Percentiles rank a stretch among this genome's conserved stretches.
phyloP scores from a whole-genome alignment of 441 rosid species.

The Euphorbia corollata region DNA sequence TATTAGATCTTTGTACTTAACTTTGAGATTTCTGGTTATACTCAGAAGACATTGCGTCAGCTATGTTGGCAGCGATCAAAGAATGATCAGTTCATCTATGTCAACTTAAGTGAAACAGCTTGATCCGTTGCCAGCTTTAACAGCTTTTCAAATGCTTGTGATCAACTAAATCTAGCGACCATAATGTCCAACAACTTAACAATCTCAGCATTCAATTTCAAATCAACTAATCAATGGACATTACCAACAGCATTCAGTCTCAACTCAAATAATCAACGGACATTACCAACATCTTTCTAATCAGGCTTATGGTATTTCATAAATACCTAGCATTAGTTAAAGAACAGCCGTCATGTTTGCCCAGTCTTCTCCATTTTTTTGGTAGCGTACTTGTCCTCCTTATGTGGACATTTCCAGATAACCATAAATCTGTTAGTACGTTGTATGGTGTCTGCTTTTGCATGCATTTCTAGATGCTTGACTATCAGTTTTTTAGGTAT shows the following conservation, averaged over 20 bases:
- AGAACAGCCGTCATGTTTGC: constrained; percentile 23
- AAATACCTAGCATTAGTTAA: constrained; percentile 36
- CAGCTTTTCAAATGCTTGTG: constrained; percentile 88
- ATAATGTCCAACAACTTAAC: constrained; percentile 75
- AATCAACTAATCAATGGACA: constrained; percentile 98
- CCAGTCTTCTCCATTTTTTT: constrained; percentile 26
- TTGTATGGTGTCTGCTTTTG: background rate
- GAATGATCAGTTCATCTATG: constrained; percentile 78
- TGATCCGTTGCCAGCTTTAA: constrained; percentile 90
- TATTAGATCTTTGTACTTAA: constrained; percentile 43
- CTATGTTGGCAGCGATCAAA: constrained; percentile 95
- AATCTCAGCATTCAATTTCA: constrained; percentile 85
- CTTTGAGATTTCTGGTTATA: constrained; percentile 84
- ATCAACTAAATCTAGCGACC: constrained; percentile 83
- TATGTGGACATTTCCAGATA: constrained; percentile 11
- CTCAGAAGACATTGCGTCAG: constrained; percentile 95
- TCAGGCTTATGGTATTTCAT: constrained; percentile 64
- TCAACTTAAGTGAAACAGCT: constrained; percentile 83
- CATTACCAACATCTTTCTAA: constrained; percentile 85
- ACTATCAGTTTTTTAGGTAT: background rate
- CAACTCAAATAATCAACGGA: constrained; percentile 98
- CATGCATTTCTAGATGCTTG: background rate
- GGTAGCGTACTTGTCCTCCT: constrained; percentile 17
- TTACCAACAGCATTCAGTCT: constrained; percentile 82
- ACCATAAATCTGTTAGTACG: background rate